phyloP scores from a whole-genome alignment of 1,284 basidiomycete species.

The Cryptococcus sp. region DNA sequence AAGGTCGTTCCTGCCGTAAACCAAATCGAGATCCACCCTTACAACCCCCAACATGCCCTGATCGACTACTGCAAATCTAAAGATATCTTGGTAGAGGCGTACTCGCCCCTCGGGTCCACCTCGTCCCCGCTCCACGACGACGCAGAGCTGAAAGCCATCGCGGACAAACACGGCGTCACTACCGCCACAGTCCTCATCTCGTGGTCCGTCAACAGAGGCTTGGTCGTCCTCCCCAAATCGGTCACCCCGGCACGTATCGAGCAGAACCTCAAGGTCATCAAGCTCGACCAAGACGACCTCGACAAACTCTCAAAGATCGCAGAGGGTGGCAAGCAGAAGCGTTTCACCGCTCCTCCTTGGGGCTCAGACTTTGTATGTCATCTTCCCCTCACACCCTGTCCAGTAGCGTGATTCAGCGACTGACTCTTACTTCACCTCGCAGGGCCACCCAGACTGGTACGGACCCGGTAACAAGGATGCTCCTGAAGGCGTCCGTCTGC shows the following conservation, averaged over 20 bases:
- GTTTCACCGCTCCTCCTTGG: slow-evolving; percentile 41
- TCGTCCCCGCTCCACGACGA: slow-evolving; percentile 68
- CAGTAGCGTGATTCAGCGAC: not conserved
- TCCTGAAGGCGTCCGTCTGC: slow-evolving; percentile 41
- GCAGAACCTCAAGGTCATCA: slow-evolving; percentile 63
- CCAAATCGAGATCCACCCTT: slow-evolving; percentile 71
- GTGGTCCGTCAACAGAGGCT: slow-evolving; percentile 55
- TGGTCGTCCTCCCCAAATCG: slow-evolving; percentile 71
- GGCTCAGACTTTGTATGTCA: slow-evolving; percentile 35
- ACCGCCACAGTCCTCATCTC: slow-evolving; percentile 58
- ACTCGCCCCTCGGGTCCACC: slow-evolving; percentile 79
- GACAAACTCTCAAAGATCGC: slow-evolving; percentile 65
- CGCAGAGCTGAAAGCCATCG: slow-evolving; percentile 65
- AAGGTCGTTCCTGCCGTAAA: slow-evolving; percentile 68
- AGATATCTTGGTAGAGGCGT: slow-evolving; percentile 73
- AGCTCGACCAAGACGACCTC: slow-evolving; percentile 63
- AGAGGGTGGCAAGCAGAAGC: slow-evolving; percentile 54
- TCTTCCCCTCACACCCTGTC: not conserved
- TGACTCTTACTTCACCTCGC: not conserved
- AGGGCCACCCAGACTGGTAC: slow-evolving; percentile 14
- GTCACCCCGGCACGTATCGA: slow-evolving; percentile 66
- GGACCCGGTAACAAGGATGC: slow-evolving; percentile 43
- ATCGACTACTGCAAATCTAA: slow-evolving; percentile 67
- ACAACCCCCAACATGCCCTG: slow-evolving; percentile 72
- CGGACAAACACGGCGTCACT: slow-evolving; percentile 62